Evolutionary conservation across 768 basidiomycete species (phyloP), one percentile per base, ranked within the genome.

Genomic region (Pulveroboletus sp.): DNA sequence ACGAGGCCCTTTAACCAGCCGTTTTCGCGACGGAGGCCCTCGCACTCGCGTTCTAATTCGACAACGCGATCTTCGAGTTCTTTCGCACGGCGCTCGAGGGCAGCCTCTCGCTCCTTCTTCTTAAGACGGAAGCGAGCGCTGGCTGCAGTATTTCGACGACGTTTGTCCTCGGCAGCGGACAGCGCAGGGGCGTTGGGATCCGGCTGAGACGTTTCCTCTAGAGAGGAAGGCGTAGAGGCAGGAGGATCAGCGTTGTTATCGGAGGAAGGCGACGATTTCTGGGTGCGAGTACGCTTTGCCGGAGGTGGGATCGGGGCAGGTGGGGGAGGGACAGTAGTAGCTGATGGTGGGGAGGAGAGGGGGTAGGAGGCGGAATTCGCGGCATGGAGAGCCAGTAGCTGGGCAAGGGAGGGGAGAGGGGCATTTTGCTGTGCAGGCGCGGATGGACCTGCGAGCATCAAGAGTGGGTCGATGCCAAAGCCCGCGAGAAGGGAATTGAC

Each of bases 31-130:
- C 90, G 76, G 43, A 94, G 74, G 0, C 80, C 83, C 68, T 95
- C 93, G 68, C 93, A 93, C 69, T 95, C 92, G 66, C 87, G 80
- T 72, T 96, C 93, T 13, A 96, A 76, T 60, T 89, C 89, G 47
- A 71, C 75, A 13, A 94, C 89, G 45, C 85, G 80, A 0, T 73
- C 73, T 63, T 92, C 88, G 14, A 95, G 76, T 63, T 94, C 91
- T 72, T 91, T 92, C 14, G 88, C 82, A 60, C 82, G 84, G 36
- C 76, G 78, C 70, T 95, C 93, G 19, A 95, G 74, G 14, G 93
- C 93, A 2, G 82, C 85, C 71, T 96, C 93, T 13, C 93, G 78
- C 69, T 94, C 91, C 75, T 96, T 96, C 77, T 96, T 96, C 79
- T 95, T 96, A 62, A 92, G 69, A 51, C 93, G 80, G 77, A 96